Base-by-base conservation (phyloP, 2,329 filamentous ascomycete genomes). In the Exophiala phaeomuriformis region DNA sequence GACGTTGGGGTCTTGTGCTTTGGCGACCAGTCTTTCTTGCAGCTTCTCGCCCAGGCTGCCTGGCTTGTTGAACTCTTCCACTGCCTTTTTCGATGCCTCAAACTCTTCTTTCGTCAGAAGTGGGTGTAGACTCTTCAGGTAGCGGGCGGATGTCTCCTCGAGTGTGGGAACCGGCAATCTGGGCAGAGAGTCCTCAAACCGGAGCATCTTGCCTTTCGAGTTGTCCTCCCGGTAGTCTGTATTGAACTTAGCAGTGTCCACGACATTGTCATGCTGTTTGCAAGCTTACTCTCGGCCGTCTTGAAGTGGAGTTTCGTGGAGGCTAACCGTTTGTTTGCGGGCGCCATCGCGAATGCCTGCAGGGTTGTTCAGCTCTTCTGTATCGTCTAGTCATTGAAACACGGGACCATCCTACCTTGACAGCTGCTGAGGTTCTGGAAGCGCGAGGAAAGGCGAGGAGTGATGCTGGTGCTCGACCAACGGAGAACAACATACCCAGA, bases 51-150 rank as follows among this genome's bases (percentile, higher is more conserved):
- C 93, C 48, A 84, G 77, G 37, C 90, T 88, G 53, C 88, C 89
- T n/a, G 91, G 88, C 63, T 84, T 84, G 63, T 95, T 75, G 71
- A 98, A 97, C 4, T 90, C 88, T 57, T 88, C 78, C 35, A 98
- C 90, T 32, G 88, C 90, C 67, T 86, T 86, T 69, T 87, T 85
- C 51, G 81, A 84, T 57, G 72, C 70, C 61, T 80, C 73, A 66
- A 74, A 84, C 66, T 85, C 82, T 59, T 72, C 66, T 61, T 77
- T 69, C 61, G 74, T 79, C 51, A 84, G 75, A 31, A 85, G 72
- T 47, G 82, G 78, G 68, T 83, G 81, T 12, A 85, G 78, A 53
- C 82, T 84, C 68, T 83, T 83, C 57, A 85, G 75, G 71, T 85
- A 85, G 57, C 79, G 77, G 64, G 77, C 76, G 56, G 78, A 74